A percentile compares a stretch with the other conserved stretches of the same genome.
Evolutionary conservation across 257 asterid species (phyloP).

Genomic region (Anisodus acutangulus): DNA sequence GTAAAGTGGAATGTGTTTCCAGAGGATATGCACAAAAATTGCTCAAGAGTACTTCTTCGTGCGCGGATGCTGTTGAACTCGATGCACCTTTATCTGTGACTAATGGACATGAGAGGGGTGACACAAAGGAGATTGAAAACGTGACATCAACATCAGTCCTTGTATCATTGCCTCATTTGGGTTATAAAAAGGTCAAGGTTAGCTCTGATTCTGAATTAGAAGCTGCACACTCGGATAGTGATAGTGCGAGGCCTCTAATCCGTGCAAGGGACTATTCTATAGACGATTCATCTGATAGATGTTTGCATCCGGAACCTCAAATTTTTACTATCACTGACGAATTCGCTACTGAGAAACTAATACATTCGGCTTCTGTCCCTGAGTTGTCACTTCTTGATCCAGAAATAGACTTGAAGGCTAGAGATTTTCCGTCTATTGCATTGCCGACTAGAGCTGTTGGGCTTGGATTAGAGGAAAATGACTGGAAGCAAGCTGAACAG

Average conservation of each 20-base stretch:
- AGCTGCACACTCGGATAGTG: conserved; percentile 38
- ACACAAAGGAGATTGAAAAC: conserved; percentile 37
- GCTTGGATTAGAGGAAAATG: conserved; percentile 50
- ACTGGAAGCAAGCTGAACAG: conserved; percentile 43
- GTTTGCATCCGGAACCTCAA: conserved; percentile 31
- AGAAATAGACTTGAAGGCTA: conserved; percentile 34
- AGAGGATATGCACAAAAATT: conserved; percentile 37
- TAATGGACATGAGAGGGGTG: conserved; percentile 34
- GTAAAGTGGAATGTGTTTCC: conserved; percentile 52
- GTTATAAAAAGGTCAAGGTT: conserved; percentile 42
- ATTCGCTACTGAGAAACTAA: conserved; percentile 42
- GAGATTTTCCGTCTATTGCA: conserved; percentile 33
- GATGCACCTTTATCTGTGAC: background rate
- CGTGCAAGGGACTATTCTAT: conserved; percentile 27
- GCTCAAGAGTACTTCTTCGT: conserved; percentile 36
- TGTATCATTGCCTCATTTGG: conserved; percentile 40
- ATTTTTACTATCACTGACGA: conserved; percentile 33
- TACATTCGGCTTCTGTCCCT: conserved; percentile 42
- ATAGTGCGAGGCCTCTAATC: conserved; percentile 26
- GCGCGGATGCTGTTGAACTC: conserved; percentile 38
- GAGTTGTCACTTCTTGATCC: conserved; percentile 39
- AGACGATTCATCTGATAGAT: conserved; percentile 27
- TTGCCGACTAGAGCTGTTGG: conserved; percentile 40
- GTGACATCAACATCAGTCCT: conserved; percentile 30
- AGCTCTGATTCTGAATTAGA: conserved; percentile 47